phyloP scores from a whole-genome alignment of 352 stramenopile genomes.

The Aphanomyces astaci region DNA sequence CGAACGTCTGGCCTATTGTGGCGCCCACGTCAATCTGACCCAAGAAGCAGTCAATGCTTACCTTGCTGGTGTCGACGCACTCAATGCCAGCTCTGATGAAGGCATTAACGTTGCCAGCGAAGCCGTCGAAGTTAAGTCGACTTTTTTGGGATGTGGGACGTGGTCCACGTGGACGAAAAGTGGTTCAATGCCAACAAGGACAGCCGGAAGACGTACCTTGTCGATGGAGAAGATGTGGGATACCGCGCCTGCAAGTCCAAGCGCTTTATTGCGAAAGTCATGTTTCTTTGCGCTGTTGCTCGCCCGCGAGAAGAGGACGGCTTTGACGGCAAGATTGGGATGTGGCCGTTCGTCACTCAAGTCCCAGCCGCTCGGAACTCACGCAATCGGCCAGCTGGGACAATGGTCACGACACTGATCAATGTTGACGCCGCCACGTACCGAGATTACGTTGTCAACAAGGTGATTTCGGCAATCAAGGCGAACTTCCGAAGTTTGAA shows the following conservation, averaged over 20 bases:
- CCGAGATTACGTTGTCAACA: slow-evolving; percentile 9
- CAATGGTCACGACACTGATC: background rate
- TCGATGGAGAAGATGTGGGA: slow-evolving; percentile 10
- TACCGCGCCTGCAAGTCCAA: slow-evolving; percentile 22
- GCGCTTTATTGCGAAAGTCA: slow-evolving; percentile 29
- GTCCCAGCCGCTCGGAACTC: background rate
- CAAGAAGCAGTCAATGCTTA: background rate
- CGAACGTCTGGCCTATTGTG: background rate
- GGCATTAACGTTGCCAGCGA: background rate
- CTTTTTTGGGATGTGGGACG: background rate
- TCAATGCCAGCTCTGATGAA: background rate
- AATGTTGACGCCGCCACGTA: slow-evolving; percentile 14
- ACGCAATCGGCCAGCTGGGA: background rate
- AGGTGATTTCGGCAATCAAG: slow-evolving; percentile 90
- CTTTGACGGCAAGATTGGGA: slow-evolving; percentile 1
- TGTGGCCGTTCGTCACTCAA: background rate
- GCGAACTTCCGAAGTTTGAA: slow-evolving; percentile 96
- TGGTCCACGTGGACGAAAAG: slow-evolving; percentile 1
- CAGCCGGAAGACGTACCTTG: slow-evolving; percentile 6
- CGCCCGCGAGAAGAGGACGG: background rate
- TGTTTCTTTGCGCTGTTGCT: slow-evolving; percentile 27
- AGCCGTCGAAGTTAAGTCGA: slow-evolving; percentile 11
- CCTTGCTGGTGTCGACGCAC: background rate
- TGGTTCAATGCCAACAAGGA: slow-evolving; percentile 12
- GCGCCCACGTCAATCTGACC: background rate